Conservation (phyloP, 2,329 filamentous ascomycete species). For the Orbilia javanica region DNA sequence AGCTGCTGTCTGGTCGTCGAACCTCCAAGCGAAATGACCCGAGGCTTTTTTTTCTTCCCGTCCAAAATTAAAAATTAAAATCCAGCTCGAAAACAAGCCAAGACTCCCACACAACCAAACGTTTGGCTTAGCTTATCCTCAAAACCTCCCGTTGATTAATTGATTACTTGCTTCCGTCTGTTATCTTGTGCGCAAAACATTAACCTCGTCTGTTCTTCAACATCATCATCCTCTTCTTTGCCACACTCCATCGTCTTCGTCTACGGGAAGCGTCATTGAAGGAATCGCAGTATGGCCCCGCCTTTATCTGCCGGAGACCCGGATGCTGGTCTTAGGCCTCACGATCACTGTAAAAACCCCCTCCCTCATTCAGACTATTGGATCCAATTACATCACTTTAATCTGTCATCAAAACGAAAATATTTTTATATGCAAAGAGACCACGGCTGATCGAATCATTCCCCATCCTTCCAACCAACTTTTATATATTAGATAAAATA, state of each 20-base stretch:
- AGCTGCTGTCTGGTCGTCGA: too few species aligned
- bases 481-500: slow-evolving; percentile 79
- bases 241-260: not conserved
- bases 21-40: too few species aligned
- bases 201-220: not conserved
- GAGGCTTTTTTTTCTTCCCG: slow-evolving; percentile 41
- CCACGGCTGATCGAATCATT: not conserved
- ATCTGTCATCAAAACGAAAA: slow-evolving; percentile 6
- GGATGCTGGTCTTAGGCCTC: slow-evolving; percentile 60
- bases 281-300: slow-evolving; percentile 26
- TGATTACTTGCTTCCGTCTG: not conserved
- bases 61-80: not conserved
- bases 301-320: slow-evolving; percentile 37
- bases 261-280: not conserved
- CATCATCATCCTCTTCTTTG: not conserved
- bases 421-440: too few species aligned
- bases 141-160: not conserved
- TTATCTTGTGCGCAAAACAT: not conserved
- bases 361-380: not conserved
- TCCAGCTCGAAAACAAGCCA: slow-evolving; percentile 22
- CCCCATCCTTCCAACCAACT: not conserved
- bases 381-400: slow-evolving; percentile 6
- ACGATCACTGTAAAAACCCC: slow-evolving; percentile 59
- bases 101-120: slow-evolving; percentile 1
- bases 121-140: not conserved